Base-by-base conservation (phyloP, 2,329 filamentous ascomycete species). In the Aspergillus tanneri region DNA sequence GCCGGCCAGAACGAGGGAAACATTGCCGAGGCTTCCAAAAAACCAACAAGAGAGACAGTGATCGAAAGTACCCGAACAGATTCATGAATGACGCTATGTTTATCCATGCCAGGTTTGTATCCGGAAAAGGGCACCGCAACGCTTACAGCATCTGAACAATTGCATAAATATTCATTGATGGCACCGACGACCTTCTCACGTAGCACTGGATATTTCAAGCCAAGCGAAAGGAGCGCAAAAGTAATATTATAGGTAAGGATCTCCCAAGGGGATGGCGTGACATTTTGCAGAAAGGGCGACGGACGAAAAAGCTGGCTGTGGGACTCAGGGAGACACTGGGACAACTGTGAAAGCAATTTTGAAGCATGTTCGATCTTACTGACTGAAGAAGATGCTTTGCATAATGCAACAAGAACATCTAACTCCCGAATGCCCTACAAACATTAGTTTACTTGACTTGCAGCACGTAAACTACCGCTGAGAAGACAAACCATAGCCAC, bases 231-330 rank as follows among this genome's bases (percentile, higher is more conserved):
- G 5, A 97, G 75, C 4, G 91, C 91, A 4, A 81, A 82, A 0
- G 90, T 87, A 30, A 99, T 80, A 59, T 88, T 84, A 60, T 85
- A 86, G 2, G 88, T 85, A 24, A 97, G 76, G 1, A 85, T 80
- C 69, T 97, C 92, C 76, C 90, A 93, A 16, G 95, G 92, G 3
- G 89, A 95, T 1, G 90, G 90, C 52, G 91, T 86, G 65, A 96
- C 82, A 57, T 83, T 84, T 57, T 86, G 86, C 58, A 96, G 86
- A 67, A 88, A 88, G 1, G 90, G 89, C 44, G 91, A 95, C 4
- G 85, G 77, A 7, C 83, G 79, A 60, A 97, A 89, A 14, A 82
- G 72, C 66, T 96, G 92, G 25, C 81, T 76, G 62, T 92, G 88
- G 4, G 88, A 86, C 67, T 96, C 89, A 57, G 90, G 83, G 10